These are phyloP conservation scores for Xenosphaeropsis pyriputrescens DNA, from an alignment of 2,329 filamentous ascomycete genomes.

Conservation along the genomic window DNA sequence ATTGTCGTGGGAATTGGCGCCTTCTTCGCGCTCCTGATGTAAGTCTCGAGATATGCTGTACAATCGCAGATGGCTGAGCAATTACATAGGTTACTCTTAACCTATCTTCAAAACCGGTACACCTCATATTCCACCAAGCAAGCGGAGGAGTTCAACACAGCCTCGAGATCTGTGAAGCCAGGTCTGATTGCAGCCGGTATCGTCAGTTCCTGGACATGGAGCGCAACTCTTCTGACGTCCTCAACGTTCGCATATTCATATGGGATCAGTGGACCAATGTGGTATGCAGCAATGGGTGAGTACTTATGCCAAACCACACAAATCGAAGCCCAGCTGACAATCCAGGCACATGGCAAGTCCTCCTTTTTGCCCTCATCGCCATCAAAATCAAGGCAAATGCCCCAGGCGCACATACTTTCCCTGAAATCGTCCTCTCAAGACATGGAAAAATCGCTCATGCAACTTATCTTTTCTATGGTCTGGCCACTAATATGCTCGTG, in stretches of 20 bases:
- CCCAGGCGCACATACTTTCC: constrained; percentile 25
- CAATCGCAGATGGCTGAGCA: neutral
- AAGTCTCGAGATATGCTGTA: neutral
- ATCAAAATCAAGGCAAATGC: constrained; percentile 25
- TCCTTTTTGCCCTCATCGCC: constrained; percentile 24
- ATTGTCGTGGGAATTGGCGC: constrained; percentile 32
- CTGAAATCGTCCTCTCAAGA: constrained; percentile 23
- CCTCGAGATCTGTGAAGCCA: constrained; percentile 25
- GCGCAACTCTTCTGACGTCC: constrained; percentile 26
- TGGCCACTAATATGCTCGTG: constrained; percentile 25
- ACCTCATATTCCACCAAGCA: constrained; percentile 22
- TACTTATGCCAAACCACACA: too few relatives aligned
- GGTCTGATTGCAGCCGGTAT: constrained; percentile 30
- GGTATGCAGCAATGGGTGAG: constrained; percentile 21
- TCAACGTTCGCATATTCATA: constrained; percentile 26
- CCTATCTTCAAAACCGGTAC: constrained; percentile 25
- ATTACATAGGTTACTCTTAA: constrained; percentile 17
- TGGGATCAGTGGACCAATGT: constrained; percentile 25
- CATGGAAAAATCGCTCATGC: constrained; percentile 22
- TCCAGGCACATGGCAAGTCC: constrained; percentile 22
- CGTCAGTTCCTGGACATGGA: constrained; percentile 33
- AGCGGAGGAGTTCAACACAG: constrained; percentile 32
- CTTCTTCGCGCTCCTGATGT: constrained; percentile 26
- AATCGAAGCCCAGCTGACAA: too few relatives aligned
- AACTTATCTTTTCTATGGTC: constrained; percentile 24